A percentile compares a stretch with the other conserved stretches of the same genome.
Evolutionary conservation across 1,284 basidiomycete genomes (phyloP).

Genomic region (Cerioporus squamosus): DNA sequence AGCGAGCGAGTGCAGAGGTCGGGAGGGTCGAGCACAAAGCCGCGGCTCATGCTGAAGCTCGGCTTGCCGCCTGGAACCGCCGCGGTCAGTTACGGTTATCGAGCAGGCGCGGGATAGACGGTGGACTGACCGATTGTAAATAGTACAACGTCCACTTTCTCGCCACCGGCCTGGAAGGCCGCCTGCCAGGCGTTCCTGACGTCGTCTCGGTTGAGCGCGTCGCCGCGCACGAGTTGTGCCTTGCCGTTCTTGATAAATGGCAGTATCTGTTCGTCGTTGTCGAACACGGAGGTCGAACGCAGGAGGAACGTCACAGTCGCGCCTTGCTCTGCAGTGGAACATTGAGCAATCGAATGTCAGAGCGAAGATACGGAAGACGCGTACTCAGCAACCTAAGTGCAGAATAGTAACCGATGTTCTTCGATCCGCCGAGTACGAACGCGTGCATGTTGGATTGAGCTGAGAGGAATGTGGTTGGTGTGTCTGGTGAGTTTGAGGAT

Average conservation of each 20-base stretch:
- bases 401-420: conserved; percentile 65
- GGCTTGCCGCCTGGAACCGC: conserved; percentile 43
- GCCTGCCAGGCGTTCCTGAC: conserved; percentile 49
- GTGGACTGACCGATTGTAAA: conserved; percentile 52
- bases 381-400: conserved; percentile 54
- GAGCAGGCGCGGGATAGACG: neutral
- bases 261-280: conserved; percentile 48
- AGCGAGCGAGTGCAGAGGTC: conserved; percentile 56
- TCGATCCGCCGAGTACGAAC: conserved; percentile 62
- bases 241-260: conserved; percentile 43
- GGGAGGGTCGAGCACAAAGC: conserved; percentile 45
- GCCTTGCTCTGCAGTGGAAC: conserved; percentile 41
- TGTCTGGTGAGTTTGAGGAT: neutral
- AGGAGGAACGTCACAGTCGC: conserved; percentile 58
- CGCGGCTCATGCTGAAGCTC: conserved; percentile 45
- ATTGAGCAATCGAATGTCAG: neutral
- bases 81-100: neutral
- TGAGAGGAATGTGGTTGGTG: neutral
- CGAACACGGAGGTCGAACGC: conserved; percentile 47
- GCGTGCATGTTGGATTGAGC: conserved; percentile 36
- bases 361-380: conserved; percentile 15
- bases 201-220: conserved; percentile 50
- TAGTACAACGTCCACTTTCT: conserved; percentile 47
- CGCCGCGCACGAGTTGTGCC: conserved; percentile 53
- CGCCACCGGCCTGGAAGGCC: conserved; percentile 36